Evolutionary conservation across 768 basidiomycete genomes (phyloP).

Genomic region (Lepiota venenata): DNA sequence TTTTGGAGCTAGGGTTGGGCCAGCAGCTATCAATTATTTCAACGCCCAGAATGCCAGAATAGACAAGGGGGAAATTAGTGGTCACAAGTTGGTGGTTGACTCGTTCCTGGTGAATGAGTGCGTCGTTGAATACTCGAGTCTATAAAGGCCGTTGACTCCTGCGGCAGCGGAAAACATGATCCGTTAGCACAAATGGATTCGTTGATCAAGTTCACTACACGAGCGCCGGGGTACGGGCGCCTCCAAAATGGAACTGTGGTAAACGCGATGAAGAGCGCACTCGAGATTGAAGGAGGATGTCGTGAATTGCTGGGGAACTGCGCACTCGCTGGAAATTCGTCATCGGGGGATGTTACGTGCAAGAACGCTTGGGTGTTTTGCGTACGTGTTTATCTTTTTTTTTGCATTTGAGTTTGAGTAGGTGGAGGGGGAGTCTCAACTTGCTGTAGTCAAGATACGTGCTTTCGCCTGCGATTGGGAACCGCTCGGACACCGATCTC

Average conservation of each 20-base stretch:
- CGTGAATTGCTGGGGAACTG: constrained; percentile 1
- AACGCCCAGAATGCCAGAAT: constrained; percentile 4
- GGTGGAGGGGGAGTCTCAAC: too few relatives aligned
- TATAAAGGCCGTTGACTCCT: too few relatives aligned
- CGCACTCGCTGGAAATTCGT: not conserved
- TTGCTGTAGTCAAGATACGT: not conserved
- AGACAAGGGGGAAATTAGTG: not conserved
- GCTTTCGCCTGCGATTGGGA: not conserved
- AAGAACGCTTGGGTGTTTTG: not conserved
- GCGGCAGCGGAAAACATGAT: constrained; percentile 3
- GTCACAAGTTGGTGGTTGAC: constrained; percentile 1
- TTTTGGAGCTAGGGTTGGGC: constrained; percentile 4
- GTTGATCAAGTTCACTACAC: constrained; percentile 1
- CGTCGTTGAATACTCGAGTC: not conserved
- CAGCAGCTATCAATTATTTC: not conserved
- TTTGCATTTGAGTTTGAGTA: too few relatives aligned
- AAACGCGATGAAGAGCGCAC: not conserved
- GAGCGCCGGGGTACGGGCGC: constrained; percentile 4
- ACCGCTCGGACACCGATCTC: constrained; percentile 2
- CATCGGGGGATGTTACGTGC: not conserved
- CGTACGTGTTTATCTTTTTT: not conserved
- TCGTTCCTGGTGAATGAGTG: constrained; percentile 6
- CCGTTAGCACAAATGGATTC: constrained; percentile 3
- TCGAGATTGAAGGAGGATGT: not conserved
- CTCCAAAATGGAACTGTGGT: constrained; percentile 5